Base-by-base conservation (phyloP, 1,284 basidiomycete genomes). In the Agaricales sp. region DNA sequence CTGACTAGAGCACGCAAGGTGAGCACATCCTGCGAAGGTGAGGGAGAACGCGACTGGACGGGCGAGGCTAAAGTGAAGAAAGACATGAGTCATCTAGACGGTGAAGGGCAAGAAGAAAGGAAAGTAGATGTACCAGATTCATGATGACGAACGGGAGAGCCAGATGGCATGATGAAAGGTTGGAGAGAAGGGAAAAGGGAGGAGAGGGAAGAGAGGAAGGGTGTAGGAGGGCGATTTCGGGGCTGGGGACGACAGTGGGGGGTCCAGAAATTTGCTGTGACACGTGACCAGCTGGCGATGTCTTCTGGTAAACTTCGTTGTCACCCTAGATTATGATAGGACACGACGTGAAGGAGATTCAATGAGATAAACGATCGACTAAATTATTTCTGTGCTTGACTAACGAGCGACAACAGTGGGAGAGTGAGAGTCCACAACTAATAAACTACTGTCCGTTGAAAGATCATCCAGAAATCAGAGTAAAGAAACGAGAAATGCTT, bases 1-100 rank as follows among this genome's bases (percentile, higher is more conserved):
- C 82, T 89, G 59, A 97, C 93, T 59, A 97, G 85, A 43, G 93
- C 88, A 58, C 93, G 86, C 50, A 97, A 81, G 57, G 90, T 92
- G 59, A 97, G 77, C 35, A 78, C 71, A 58, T 87, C 85, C 50
- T 77, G 66, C 50, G 66, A 61, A 44, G 74, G 75, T 43, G 83
- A 82, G 30, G 81, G 77, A 49, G 84, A 83, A 61, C 80, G 80
- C 58, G 86, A 88, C 59, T 69, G 74, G 55, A 73, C 69, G 49
- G 76, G 74, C 48, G 75, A 74, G 52, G 63, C 70, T 75, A 55
- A 19, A 47, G 51, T 54, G 38, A 50, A n/a, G n/a, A 52, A 53
- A 57, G 46, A 39, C 51, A 46, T 48, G 53, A 54, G 54, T 41
- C 39, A 41, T n/a, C 6, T 41, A 20, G 39, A 41, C 18, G 6